Evolutionary conservation across 1,139 yeast species (phyloP).

Genomic region (Kodamaea sp.): DNA sequence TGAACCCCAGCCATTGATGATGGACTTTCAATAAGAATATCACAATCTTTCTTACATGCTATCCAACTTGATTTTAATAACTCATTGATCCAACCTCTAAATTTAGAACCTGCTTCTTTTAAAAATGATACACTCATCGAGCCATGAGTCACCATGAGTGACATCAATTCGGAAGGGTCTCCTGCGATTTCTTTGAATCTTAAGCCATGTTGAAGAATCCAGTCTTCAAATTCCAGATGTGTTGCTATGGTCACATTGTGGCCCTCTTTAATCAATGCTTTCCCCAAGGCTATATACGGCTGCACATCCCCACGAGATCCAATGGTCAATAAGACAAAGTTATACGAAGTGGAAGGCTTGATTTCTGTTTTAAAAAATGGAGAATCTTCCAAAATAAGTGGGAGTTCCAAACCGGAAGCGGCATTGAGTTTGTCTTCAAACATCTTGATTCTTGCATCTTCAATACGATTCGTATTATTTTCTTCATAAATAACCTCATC

Average conservation of each 20-base stretch:
- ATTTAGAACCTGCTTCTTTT: conserved; percentile 75
- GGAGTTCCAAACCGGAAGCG: conserved; percentile 62
- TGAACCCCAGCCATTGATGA: conserved; percentile 95
- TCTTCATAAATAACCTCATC: not conserved
- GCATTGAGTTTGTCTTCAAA: conserved; percentile 59
- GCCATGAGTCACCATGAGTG: conserved; percentile 88
- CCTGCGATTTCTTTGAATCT: conserved; percentile 80
- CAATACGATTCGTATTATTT: conserved; percentile 20
- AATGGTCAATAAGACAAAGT: conserved; percentile 74
- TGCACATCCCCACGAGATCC: conserved; percentile 97
- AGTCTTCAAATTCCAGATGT: conserved; percentile 72
- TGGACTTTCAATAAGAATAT: conserved; percentile 86
- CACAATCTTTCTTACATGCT: conserved; percentile 74
- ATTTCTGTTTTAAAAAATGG: conserved; percentile 53
- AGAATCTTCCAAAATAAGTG: conserved; percentile 62
- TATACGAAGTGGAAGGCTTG: conserved; percentile 50
- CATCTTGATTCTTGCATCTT: conserved; percentile 52
- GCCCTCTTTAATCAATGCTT: conserved; percentile 74
- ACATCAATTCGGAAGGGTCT: conserved; percentile 88
- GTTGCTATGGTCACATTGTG: conserved; percentile 83
- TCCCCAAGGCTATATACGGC: conserved; percentile 88
- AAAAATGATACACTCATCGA: conserved; percentile 79
- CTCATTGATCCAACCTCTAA: conserved; percentile 77
- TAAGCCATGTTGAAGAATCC: conserved; percentile 68
- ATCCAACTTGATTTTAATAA: conserved; percentile 70